Percentiles rank a stretch among this genome's conserved stretches.
These are phyloP conservation scores for Parachlorella kessleri DNA, from an alignment of 139 green algal species.

Conservation along the genomic window DNA sequence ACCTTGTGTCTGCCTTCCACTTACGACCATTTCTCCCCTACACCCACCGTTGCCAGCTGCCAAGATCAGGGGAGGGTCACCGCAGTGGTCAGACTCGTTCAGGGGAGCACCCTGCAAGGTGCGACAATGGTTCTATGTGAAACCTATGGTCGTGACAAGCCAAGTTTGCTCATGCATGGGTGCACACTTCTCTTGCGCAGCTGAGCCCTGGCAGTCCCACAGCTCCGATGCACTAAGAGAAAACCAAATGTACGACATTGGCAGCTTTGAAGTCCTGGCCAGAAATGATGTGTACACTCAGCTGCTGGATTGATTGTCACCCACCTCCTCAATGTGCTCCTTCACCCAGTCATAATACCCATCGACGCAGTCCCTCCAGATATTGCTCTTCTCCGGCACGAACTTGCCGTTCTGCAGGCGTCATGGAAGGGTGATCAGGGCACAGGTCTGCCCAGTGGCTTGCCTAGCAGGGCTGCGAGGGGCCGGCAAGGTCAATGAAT, in stretches of 20 bases:
- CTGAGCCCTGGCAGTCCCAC: too few species aligned
- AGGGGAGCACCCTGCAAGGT: slow-evolving; percentile 76
- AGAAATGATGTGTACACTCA: not conserved
- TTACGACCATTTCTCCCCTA: too few species aligned
- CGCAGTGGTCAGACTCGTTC: slow-evolving; percentile 94
- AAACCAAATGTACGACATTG: too few species aligned
- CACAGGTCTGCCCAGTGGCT: too few species aligned
- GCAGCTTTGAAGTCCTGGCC: not conserved
- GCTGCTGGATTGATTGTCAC: not conserved
- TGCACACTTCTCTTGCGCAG: too few species aligned
- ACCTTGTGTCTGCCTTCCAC: too few species aligned
- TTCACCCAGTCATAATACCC: slow-evolving; percentile 95
- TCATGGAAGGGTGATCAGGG: not conserved
- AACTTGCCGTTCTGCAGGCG: slow-evolving; percentile 81
- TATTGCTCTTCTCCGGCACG: slow-evolving; percentile 95
- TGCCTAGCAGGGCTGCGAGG: too few species aligned
- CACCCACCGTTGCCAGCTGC: slow-evolving; percentile 82
- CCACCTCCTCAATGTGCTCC: slow-evolving; percentile 86
- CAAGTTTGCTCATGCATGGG: too few species aligned
- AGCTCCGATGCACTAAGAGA: too few species aligned
- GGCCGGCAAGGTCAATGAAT: too few species aligned
- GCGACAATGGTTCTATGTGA: too few species aligned
- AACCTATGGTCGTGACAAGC: too few species aligned
- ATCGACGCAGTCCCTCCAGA: slow-evolving; percentile 95
- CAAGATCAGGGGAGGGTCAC: slow-evolving; percentile 90